These are phyloP conservation scores for Pseudevernia furfuracea DNA, from an alignment of 495 filamentous ascomycete genomes.

Conservation along the genomic window DNA sequence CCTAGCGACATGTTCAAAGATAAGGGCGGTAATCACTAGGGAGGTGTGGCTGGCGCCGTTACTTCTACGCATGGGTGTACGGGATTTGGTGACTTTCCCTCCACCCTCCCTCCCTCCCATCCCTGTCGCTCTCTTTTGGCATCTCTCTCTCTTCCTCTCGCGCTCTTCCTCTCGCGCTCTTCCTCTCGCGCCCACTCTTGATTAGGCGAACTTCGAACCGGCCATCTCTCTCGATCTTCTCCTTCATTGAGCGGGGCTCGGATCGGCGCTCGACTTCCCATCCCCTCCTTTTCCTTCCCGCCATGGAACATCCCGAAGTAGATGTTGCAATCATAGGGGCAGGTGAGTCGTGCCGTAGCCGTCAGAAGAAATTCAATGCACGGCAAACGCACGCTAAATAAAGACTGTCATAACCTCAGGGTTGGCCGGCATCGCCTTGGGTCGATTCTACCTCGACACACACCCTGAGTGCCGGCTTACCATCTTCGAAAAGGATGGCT, in stretches of 20 bases:
- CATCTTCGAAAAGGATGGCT: conserved; percentile 30
- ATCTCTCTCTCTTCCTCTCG: no score
- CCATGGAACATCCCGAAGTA: conserved; percentile 2
- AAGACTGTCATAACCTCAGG: conserved; percentile 6
- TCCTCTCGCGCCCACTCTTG: no score
- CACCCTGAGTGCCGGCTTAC: conserved; percentile 30
- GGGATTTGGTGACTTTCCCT: background rate
- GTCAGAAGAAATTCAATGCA: background rate
- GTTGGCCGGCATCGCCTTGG: conserved; percentile 28
- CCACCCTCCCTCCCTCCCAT: no score
- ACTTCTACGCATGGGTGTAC: no score
- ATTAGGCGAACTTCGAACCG: background rate
- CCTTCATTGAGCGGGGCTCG: background rate
- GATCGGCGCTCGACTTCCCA: background rate
- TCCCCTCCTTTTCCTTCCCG: background rate
- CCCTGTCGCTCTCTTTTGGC: no score
- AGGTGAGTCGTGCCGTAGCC: conserved; percentile 10
- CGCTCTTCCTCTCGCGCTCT: background rate
- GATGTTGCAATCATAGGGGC: conserved; percentile 23
- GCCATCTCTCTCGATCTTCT: background rate
- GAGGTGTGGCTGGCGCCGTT: no score
- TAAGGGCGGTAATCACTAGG: no score
- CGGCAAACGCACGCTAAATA: background rate
- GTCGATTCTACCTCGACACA: conserved; percentile 32
- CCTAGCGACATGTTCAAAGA: no score